A percentile compares a stretch with the other conserved stretches of the same genome.
phyloP scores from a whole-genome alignment of 495 filamentous ascomycete species.

The Saxophila tyrrhenica region DNA sequence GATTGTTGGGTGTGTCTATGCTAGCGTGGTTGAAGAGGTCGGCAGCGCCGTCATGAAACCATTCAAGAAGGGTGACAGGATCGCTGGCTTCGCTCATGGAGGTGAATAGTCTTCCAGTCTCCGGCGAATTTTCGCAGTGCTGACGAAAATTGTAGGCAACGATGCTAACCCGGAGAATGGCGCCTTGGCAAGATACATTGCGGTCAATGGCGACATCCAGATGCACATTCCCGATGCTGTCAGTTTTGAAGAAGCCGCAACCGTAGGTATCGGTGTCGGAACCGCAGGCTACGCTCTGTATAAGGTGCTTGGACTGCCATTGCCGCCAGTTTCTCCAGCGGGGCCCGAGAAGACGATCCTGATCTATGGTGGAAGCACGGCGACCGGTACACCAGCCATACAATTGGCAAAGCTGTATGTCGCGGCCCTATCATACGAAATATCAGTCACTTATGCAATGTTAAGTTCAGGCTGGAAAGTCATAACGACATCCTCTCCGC shows the following conservation, averaged over 20 bases:
- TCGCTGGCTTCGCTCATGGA: conserved; percentile 39
- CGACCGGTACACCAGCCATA: conserved; percentile 12
- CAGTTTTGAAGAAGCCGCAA: conserved; percentile 41
- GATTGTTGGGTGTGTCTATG: conserved; percentile 35
- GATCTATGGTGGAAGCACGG: conserved; percentile 18
- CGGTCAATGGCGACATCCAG: conserved; percentile 37
- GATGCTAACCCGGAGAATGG: conserved; percentile 36
- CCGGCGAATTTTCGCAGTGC: neutral
- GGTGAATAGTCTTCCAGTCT: conserved; percentile 26
- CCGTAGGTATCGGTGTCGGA: conserved; percentile 38
- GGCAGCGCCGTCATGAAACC: conserved; percentile 36
- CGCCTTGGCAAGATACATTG: conserved; percentile 43
- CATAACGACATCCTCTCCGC: conserved; percentile 11
- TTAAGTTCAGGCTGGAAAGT: conserved; percentile 11
- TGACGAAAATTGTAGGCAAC: conserved; percentile 15
- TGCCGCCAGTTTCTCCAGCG: conserved; percentile 4
- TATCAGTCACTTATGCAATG: no score
- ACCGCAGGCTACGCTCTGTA: conserved; percentile 35
- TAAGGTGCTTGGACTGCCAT: conserved; percentile 14
- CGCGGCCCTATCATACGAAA: no score
- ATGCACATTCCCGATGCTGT: conserved; percentile 41
- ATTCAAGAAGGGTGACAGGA: conserved; percentile 39
- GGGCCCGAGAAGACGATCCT: neutral
- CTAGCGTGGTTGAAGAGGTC: conserved; percentile 41
- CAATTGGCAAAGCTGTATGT: conserved; percentile 17